phyloP scores from a whole-genome alignment of 192 early-diverging fungal species.

The Tieghemiomyces parasiticus region DNA sequence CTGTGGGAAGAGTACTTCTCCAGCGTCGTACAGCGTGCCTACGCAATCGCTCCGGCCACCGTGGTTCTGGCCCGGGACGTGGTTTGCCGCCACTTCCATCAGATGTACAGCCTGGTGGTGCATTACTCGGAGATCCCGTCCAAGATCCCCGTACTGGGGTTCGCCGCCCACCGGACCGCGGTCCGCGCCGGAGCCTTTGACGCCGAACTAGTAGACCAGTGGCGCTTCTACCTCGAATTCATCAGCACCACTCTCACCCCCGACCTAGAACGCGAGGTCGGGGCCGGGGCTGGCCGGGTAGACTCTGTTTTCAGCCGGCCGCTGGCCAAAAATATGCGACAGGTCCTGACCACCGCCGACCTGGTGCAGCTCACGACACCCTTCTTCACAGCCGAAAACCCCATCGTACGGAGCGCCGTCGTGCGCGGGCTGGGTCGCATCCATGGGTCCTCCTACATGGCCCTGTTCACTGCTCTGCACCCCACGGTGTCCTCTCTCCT shows the following conservation, averaged over 20 bases:
- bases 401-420: constrained; percentile 46
- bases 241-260: constrained; percentile 5
- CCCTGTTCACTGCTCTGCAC: constrained; percentile 50
- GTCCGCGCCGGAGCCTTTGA: not conserved
- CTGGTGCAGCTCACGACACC: constrained; percentile 50
- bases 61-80: constrained; percentile 23
- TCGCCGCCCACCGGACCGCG: not conserved
- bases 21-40: constrained; percentile 22
- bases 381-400: constrained; percentile 49
- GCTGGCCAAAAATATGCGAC: constrained; percentile 22
- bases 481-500: constrained; percentile 34
- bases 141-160: not conserved
- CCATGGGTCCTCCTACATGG: constrained; percentile 45
- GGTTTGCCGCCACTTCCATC: constrained; percentile 28
- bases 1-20: constrained; percentile 23
- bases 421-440: constrained; percentile 49
- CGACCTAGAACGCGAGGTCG: not conserved
- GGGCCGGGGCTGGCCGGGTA: constrained; percentile 10
- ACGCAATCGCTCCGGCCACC: constrained; percentile 22
- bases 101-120: constrained; percentile 29
- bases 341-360: constrained; percentile 32
- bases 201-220: not conserved
- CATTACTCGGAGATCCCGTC: constrained; percentile 27
- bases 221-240: constrained; percentile 3
- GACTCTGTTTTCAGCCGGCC: constrained; percentile 19